Conservation (phyloP, 139 green algal genomes). For the Desmodesmus armatus region DNA sequence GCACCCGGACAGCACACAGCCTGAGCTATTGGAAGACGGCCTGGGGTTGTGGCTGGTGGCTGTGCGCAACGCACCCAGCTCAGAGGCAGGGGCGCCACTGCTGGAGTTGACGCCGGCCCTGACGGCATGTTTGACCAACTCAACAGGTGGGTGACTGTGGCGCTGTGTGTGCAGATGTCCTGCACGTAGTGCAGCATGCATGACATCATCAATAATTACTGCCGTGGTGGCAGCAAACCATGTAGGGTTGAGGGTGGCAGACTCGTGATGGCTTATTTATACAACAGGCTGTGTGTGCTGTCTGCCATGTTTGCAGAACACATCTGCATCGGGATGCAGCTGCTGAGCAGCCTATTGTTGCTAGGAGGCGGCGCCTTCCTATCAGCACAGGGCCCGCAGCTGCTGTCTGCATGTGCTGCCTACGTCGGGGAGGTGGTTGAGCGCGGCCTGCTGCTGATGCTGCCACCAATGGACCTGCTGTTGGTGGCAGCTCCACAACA, state of each 20-base stretch:
- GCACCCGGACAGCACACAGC: slow-evolving; percentile 58
- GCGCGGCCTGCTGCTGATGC: slow-evolving; percentile 70
- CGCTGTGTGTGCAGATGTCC: too few relatives aligned
- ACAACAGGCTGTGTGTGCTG: not conserved
- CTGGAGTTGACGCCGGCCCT: slow-evolving; percentile 76
- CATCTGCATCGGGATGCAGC: slow-evolving; percentile 72
- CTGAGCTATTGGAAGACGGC: slow-evolving; percentile 91
- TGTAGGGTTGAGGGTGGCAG: too few relatives aligned
- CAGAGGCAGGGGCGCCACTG: slow-evolving; percentile 50
- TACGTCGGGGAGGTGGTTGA: slow-evolving; percentile 64
- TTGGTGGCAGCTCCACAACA: slow-evolving; percentile 48
- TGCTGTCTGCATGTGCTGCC: slow-evolving; percentile 61
- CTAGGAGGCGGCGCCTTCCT: slow-evolving; percentile 79
- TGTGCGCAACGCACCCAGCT: slow-evolving; percentile 84
- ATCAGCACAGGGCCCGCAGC: slow-evolving; percentile 55
- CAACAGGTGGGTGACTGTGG: slow-evolving; percentile 62
- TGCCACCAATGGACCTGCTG: slow-evolving; percentile 68
- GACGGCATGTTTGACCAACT: slow-evolving; percentile 62
- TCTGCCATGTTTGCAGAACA: slow-evolving; percentile 26
- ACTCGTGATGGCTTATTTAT: too few relatives aligned
- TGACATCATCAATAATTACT: too few relatives aligned
- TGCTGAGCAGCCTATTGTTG: slow-evolving; percentile 61
- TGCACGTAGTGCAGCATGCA: not conserved
- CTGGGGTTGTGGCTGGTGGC: slow-evolving; percentile 89
- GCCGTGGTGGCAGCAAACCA: too few relatives aligned